A percentile compares a stretch with the other conserved stretches of the same genome.
phyloP scores from a whole-genome alignment of 176 grass and related monocot genomes.

The Juncus inflexus region DNA sequence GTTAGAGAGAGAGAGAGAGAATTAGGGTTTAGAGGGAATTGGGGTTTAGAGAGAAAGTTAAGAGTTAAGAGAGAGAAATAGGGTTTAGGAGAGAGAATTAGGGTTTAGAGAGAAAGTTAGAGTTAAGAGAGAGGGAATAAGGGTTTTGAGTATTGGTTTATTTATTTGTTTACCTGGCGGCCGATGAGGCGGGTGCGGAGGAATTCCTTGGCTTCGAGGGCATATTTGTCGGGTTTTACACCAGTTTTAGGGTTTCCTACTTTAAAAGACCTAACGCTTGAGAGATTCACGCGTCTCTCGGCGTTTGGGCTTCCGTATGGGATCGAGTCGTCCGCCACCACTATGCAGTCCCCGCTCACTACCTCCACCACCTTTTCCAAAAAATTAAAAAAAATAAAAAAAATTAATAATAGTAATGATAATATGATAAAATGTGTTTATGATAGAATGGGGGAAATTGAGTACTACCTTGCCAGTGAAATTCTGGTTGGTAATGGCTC shows the following conservation, averaged over 20 bases:
- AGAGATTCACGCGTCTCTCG: constrained; percentile 82
- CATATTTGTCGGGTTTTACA: constrained; percentile 54
- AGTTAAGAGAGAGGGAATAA: no score
- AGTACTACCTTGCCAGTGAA: constrained; percentile 75
- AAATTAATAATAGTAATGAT: background rate
- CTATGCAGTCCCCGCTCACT: constrained; percentile 91
- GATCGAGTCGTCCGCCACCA: constrained; percentile 79
- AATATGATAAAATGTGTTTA: constrained; percentile 1
- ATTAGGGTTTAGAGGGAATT: no score
- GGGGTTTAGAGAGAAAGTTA: no score
- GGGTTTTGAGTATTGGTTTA: background rate
- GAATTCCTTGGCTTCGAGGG: constrained; percentile 90
- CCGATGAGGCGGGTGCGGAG: constrained; percentile 85
- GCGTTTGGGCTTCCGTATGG: constrained; percentile 73
- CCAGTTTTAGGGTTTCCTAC: constrained; percentile 74
- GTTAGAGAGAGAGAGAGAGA: no score
- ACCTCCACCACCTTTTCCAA: constrained; percentile 80
- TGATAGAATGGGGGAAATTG: background rate
- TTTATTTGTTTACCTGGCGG: constrained; percentile 59
- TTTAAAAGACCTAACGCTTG: constrained; percentile 87
- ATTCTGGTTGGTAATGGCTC: constrained; percentile 86
- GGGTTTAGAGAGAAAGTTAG: no score
- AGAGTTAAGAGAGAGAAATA: no score
- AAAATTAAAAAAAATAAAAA: constrained; percentile 27
- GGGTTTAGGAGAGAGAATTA: no score